Conservation (phyloP, 2,329 filamentous ascomycete species). For the Diaporthe vaccinii region DNA sequence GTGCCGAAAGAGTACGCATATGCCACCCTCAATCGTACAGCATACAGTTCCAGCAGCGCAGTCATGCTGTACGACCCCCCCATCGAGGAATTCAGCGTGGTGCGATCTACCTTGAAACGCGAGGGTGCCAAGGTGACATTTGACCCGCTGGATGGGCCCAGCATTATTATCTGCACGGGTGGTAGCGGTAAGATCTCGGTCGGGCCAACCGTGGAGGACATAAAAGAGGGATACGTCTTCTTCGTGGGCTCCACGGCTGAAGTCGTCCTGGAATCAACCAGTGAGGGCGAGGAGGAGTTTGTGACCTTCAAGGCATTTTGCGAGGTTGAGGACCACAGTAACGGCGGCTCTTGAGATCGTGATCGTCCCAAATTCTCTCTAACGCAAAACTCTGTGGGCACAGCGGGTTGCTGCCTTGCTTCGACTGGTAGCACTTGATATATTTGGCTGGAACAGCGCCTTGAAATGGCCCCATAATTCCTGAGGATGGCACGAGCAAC, state of each 20-base stretch:
- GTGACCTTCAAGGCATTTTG: conserved; percentile 95
- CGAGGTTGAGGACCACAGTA: conserved; percentile 74
- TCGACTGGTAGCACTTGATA: not conserved
- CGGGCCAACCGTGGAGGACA: conserved; percentile 82
- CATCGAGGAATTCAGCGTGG: conserved; percentile 95
- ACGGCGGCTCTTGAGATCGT: conserved; percentile 52
- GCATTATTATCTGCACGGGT: conserved; percentile 90
- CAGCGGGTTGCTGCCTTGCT: not conserved
- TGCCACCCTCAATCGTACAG: conserved; percentile 82
- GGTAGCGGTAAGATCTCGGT: conserved; percentile 89
- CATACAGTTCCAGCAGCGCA: conserved; percentile 82
- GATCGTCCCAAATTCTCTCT: not conserved
- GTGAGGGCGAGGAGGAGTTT: conserved; percentile 74
- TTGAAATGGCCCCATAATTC: not conserved
- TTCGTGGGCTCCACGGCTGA: conserved; percentile 92
- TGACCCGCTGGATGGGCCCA: conserved; percentile 87
- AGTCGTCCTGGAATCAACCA: conserved; percentile 78
- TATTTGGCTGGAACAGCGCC: not conserved
- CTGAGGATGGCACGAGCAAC: not conserved
- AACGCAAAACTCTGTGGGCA: not conserved
- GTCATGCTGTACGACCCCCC: conserved; percentile 90
- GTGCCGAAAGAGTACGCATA: conserved; percentile 87
- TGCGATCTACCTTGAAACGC: conserved; percentile 81
- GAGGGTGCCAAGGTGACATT: conserved; percentile 87
- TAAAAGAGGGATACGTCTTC: conserved; percentile 81